Percentiles rank a stretch among this genome's conserved stretches.
phyloP scores from a whole-genome alignment of 306 rosid species.

The Malus asiatica region DNA sequence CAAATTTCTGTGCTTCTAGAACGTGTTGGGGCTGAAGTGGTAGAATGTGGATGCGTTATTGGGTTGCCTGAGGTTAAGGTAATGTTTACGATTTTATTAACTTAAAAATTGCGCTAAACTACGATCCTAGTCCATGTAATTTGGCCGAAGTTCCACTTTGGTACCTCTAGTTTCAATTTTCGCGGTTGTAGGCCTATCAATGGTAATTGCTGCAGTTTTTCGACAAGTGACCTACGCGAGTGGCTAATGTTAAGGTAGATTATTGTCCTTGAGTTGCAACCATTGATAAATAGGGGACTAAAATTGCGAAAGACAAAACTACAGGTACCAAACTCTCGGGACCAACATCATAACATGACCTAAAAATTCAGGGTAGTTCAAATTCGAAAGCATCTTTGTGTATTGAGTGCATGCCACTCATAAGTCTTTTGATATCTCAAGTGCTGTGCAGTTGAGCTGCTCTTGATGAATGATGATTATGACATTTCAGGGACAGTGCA shows the following conservation, averaged over 20 bases:
- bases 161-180: not conserved
- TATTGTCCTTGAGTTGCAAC: not conserved
- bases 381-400: not conserved
- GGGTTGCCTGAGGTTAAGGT: slow-evolving; percentile 94
- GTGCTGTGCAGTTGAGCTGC: slow-evolving; percentile 7
- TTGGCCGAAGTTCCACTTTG: not conserved
- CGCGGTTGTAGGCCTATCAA: not conserved
- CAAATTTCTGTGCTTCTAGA: slow-evolving; percentile 37
- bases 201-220: not conserved
- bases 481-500: slow-evolving; percentile 66
- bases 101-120: not conserved
- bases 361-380: not conserved
- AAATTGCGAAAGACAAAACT: not conserved
- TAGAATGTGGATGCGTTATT: slow-evolving; percentile 91
- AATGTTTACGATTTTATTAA: slow-evolving; percentile 11
- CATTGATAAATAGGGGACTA: too few relatives aligned
- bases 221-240: not conserved
- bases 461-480: slow-evolving; percentile 14
- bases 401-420: not conserved
- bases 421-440: not conserved
- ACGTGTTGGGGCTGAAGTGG: slow-evolving; percentile 80
- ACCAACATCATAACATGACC: not conserved
- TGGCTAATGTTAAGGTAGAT: not conserved
- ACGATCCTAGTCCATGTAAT: not conserved
- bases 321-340: not conserved